Percentiles rank a stretch among this genome's conserved stretches.
Conservation (phyloP, 345 rosid genomes). For the Syzygium jambos region DNA sequence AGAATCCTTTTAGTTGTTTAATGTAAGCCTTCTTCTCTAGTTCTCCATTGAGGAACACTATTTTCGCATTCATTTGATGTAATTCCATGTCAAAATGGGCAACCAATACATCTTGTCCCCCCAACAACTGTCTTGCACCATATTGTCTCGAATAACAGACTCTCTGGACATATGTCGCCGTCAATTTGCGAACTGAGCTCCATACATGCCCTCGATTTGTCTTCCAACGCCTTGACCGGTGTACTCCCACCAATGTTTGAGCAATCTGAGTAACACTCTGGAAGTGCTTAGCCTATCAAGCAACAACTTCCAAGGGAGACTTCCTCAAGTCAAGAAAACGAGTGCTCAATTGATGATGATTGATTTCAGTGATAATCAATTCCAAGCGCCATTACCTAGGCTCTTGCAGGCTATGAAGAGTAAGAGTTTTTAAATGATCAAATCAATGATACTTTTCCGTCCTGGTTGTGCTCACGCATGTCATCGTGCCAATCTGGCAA, state of each 20-base stretch:
- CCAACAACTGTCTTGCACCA: too few relatives aligned
- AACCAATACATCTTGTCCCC: too few relatives aligned
- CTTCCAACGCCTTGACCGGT: background rate
- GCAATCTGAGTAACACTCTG: background rate
- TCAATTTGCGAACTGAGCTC: too few relatives aligned
- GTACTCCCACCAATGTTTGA: background rate
- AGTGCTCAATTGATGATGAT: background rate
- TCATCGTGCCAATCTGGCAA: background rate
- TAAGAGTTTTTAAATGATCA: background rate
- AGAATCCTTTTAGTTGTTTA: too few relatives aligned
- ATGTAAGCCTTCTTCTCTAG: too few relatives aligned
- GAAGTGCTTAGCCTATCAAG: background rate
- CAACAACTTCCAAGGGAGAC: background rate
- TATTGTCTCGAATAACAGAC: too few relatives aligned
- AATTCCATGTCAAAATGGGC: too few relatives aligned
- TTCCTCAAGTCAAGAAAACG: background rate
- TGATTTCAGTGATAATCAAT: background rate
- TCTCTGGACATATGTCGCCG: too few relatives aligned
- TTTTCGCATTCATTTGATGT: too few relatives aligned
- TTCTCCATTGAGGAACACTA: too few relatives aligned
- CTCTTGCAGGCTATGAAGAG: background rate
- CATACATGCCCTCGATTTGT: too few relatives aligned
- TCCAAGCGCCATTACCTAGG: background rate
- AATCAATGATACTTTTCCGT: background rate
- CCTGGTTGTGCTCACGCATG: background rate